Evolutionary conservation across 768 basidiomycete genomes (phyloP), one percentile per base, ranked within the genome.

Genomic region (Chalciporus piperatus): DNA sequence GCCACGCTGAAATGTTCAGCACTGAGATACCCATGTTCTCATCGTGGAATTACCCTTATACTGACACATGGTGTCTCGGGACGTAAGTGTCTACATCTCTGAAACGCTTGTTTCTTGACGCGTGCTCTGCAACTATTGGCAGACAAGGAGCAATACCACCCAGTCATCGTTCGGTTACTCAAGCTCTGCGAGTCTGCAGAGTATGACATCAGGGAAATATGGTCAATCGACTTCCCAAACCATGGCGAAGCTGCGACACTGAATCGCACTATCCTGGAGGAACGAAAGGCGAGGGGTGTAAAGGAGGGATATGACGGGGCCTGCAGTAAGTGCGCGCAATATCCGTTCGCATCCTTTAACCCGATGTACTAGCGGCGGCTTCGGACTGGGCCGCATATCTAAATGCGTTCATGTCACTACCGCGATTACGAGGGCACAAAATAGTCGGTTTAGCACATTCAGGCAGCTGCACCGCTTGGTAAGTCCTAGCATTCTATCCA

Each of bases 161-260:
- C 53, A 4, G 13, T 54, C 30, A 50, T 69, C 12, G 41, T 47
- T 7, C 53, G 55, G 6, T 20, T 69, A 6, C 58, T 70, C 35
- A 37, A 37, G 27, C 50, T 53, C 42, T 43, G 43, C 11, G 39
- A 51, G 17, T 41, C 16, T 7, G 52, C 56, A 4, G 48, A 55
- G 3, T 64, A 59, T 30, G 55, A 48, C 23, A 60, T 71, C 17
- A 58, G 61, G 3, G 70, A 71, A 41, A 61, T 72, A 48, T 71
- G 70, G 70, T 60, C 65, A 3, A 53, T 72, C 3, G 70, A 72
- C 45, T 59, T 70, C 48, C 72, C 69, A 1, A 72, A 72, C 45
- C 70, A 72, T 28, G 70, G 72, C 6, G 62, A 73, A 45, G 56
- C 71, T 10, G 70, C 70, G 13, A 46, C 48, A 6, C 41, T 68